Evolutionary conservation across 768 basidiomycete genomes (phyloP).

Genomic region (Lactifluus echinatus): DNA sequence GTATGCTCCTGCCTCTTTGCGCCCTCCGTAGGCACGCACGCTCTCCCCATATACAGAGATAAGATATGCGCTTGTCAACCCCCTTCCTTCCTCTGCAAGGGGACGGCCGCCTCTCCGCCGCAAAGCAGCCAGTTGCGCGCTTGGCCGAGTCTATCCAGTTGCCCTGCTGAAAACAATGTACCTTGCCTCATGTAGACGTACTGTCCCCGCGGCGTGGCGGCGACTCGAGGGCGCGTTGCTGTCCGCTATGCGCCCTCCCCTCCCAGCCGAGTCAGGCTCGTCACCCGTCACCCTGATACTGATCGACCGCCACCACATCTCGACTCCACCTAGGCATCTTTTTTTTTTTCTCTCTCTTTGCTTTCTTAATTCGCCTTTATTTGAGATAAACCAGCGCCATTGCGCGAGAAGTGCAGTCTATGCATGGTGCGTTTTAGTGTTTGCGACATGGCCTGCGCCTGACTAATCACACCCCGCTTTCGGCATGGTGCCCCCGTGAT

Average conservation of each 20-base stretch:
- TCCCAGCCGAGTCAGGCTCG: neutral
- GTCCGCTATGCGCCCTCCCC: neutral
- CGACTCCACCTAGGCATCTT: neutral
- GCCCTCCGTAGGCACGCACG: neutral
- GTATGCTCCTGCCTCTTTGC: constrained; percentile 10
- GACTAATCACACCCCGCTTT: neutral
- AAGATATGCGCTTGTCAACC: constrained; percentile 1
- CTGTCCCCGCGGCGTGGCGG: constrained; percentile 5
- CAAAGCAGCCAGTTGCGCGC: neutral
- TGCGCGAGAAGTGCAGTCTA: no score
- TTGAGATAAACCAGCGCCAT: no score
- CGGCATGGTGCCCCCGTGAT: neutral
- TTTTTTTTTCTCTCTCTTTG: no score
- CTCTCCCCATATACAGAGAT: neutral
- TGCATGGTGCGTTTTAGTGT: no score
- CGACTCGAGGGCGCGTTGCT: neutral
- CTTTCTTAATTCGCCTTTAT: no score
- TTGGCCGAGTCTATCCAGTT: neutral
- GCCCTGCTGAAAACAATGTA: neutral
- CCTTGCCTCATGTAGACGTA: neutral
- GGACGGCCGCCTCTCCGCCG: constrained; percentile 5
- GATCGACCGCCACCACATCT: neutral
- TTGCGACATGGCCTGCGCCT: neutral
- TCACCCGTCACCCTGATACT: no score
- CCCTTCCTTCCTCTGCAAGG: neutral